Evolutionary conservation across 2,329 filamentous ascomycete species (phyloP).

Genomic region (Cercospora sp.): DNA sequence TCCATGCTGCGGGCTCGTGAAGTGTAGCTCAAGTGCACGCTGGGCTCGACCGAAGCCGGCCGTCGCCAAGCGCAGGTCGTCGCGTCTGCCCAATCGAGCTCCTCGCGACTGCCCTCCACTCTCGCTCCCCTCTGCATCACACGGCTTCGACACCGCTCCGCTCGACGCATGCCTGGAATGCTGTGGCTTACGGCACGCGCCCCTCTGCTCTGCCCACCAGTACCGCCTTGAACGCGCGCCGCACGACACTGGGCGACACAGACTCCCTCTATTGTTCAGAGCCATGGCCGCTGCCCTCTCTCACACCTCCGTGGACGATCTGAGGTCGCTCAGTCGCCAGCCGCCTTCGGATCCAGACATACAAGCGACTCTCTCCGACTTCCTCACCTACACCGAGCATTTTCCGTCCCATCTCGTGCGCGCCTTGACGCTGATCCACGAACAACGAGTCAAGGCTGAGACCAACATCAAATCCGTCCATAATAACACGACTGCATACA

Average conservation of each 20-base stretch:
- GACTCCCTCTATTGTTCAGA: background rate
- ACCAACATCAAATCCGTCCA: constrained; percentile 49
- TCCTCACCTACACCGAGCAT: constrained; percentile 69
- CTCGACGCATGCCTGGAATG: background rate
- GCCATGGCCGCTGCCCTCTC: constrained; percentile 29
- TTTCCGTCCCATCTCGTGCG: constrained; percentile 65
- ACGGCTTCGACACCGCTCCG: background rate
- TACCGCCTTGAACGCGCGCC: background rate
- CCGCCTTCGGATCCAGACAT: constrained; percentile 58
- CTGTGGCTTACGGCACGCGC: background rate
- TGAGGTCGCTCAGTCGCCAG: constrained; percentile 38
- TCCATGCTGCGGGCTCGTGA: constrained; percentile 6
- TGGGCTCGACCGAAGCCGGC: background rate
- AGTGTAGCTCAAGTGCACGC: background rate
- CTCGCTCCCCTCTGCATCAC: background rate
- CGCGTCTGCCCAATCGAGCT: constrained; percentile 1
- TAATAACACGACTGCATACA: constrained; percentile 51
- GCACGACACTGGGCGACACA: background rate
- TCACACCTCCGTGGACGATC: constrained; percentile 30
- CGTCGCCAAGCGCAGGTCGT: background rate
- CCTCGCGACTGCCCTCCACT: constrained; percentile 5
- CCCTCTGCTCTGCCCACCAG: background rate
- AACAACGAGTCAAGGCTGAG: constrained; percentile 49
- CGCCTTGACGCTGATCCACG: constrained; percentile 61
- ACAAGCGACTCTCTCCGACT: constrained; percentile 66